Percentiles rank a stretch among this genome's conserved stretches.
Evolutionary conservation across 2,329 filamentous ascomycete species (phyloP).

Genomic region (Tolypocladium paradoxum): DNA sequence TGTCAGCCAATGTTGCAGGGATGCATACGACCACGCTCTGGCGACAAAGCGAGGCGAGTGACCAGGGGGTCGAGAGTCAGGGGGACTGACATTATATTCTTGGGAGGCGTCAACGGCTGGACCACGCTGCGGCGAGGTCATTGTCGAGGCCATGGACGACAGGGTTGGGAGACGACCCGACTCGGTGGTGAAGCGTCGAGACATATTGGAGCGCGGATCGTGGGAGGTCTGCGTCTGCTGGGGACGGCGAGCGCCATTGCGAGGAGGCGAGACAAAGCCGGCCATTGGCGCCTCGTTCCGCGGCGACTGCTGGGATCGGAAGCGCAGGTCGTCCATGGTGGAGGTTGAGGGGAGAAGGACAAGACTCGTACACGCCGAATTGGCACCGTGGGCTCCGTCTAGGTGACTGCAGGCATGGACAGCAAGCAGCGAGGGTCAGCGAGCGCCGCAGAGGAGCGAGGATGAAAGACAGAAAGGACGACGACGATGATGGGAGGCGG

Average conservation of each 20-base stretch:
- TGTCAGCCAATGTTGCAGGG: constrained; percentile 14
- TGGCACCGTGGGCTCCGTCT: constrained; percentile 20
- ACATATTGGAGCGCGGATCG: constrained; percentile 67
- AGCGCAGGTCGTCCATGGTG: constrained; percentile 67
- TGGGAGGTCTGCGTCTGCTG: constrained; percentile 32
- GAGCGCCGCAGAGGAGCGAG: constrained; percentile 11
- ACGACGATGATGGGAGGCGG: constrained; percentile 18
- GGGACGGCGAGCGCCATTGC: constrained; percentile 54
- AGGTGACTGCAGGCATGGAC: constrained; percentile 25
- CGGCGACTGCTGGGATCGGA: constrained; percentile 65
- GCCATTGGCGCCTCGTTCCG: constrained; percentile 67
- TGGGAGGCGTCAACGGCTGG: constrained; percentile 29
- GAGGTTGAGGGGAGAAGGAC: constrained; percentile 11
- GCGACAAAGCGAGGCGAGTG: background rate
- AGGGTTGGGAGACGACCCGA: constrained; percentile 71
- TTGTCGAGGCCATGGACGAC: constrained; percentile 31
- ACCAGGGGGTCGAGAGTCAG: background rate
- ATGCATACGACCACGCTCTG: background rate
- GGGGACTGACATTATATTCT: constrained; percentile 34
- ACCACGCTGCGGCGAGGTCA: constrained; percentile 41
- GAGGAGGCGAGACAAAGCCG: constrained; percentile 62
- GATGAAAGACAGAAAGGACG: constrained; percentile 15
- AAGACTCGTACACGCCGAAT: constrained; percentile 28
- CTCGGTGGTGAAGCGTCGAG: constrained; percentile 90
- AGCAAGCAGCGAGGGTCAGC: constrained; percentile 20